Base-by-base conservation (phyloP, 495 filamentous ascomycete genomes). In the Podospora comata region DNA sequence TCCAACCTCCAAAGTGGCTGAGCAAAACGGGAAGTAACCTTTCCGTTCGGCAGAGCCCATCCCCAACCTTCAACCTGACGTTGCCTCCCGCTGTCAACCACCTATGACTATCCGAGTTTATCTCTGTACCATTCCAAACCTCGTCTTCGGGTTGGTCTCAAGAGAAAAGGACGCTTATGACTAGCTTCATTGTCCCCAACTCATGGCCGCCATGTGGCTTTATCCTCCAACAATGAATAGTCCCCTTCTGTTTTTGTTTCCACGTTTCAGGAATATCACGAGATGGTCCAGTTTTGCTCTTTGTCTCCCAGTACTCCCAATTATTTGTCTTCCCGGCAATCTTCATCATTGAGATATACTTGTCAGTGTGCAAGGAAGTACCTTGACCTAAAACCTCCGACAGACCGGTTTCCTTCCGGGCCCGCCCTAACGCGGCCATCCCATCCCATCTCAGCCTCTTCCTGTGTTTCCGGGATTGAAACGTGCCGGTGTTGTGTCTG, bases 401-500 rank as follows among this genome's bases (percentile, higher is more conserved):
- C 59, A 61, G 23, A n/a, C 59, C 1, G 58, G 62, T 13, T 20
- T 58, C 18, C n/a, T 65, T 28, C 54, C n/a, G n/a, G 62, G 48
- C 2, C 26, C 44, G 7, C n/a, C 30, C 54, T 20, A 4, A 58
- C n/a, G 6, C 19, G 55, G 55, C 55, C 39, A 39, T 48, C 15
- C 39, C 39, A 9, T 13, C 39, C 39, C 39, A 48, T 48, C 39
- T 48, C 39, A 48, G 39, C 39, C 39, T 48, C 39, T 16, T 48
- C 39, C 39, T 16, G 7, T 13, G 2, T 13, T 48, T 11, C 39
- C 39, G 39, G 39, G 39, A 48, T 9, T 48, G 5, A 9, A 11
- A 48, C 2, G 2, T 48, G 39, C 39, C 39, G 39, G 39, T 48
- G 13, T 48, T 11, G 6, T 48, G 39, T 48, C 13, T 48, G 23